phyloP scores from a whole-genome alignment of 140 eudicot species.

The Cichorium intybus region DNA sequence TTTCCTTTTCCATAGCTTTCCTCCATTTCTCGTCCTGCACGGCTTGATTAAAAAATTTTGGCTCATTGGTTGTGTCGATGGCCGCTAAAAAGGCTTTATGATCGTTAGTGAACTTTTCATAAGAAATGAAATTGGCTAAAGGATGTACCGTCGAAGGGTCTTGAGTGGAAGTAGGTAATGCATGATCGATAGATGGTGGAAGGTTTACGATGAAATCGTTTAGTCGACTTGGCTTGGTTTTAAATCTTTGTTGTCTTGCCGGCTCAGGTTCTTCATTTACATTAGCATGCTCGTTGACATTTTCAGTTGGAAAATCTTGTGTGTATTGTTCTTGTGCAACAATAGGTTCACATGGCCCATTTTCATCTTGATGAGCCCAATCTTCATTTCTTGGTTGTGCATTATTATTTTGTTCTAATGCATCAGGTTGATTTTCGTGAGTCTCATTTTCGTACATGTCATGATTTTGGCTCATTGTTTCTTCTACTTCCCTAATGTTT shows the following conservation, averaged over 20 bases:
- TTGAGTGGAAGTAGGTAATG: background rate
- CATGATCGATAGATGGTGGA: background rate
- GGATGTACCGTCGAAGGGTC: background rate
- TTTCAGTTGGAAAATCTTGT: background rate
- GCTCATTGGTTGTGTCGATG: background rate
- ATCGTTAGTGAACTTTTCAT: background rate
- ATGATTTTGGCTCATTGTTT: background rate
- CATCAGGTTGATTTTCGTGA: background rate
- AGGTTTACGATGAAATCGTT: background rate
- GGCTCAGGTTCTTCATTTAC: background rate
- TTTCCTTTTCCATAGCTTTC: background rate
- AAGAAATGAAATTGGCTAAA: background rate
- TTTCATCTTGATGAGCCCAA: too few species aligned
- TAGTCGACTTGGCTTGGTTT: background rate
- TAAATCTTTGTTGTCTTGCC: background rate
- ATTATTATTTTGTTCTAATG: too few species aligned
- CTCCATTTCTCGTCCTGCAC: slow-evolving; percentile 3
- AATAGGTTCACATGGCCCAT: too few species aligned
- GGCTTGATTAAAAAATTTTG: background rate
- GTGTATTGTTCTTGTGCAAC: background rate
- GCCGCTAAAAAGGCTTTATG: background rate
- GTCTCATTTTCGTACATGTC: too few species aligned
- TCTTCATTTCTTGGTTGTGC: too few species aligned
- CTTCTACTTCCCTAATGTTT: too few species aligned
- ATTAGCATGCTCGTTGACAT: background rate